Evolutionary conservation across 2,329 filamentous ascomycete species (phyloP), one percentile per base, ranked within the genome.

Genomic region (Fulvia fulva): DNA sequence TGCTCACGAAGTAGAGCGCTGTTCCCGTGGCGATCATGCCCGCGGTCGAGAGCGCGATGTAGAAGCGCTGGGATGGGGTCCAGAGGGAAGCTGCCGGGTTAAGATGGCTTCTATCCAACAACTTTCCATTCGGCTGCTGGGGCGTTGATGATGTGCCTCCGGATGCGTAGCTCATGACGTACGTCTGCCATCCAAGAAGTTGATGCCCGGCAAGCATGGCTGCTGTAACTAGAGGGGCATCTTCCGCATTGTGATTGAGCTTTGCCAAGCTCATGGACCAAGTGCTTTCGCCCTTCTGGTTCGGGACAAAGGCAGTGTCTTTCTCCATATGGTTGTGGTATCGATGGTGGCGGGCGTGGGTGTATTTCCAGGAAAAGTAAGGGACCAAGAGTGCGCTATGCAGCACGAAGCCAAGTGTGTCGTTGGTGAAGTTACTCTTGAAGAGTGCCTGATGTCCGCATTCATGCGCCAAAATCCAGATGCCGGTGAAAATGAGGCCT

Each of bases 301-400:
- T 64, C 8, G 74, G 74, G 1, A 75, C 73, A 44, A 73, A 76
- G 12, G 71, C 72, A n/a, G 70, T 73, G 51, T 70, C 68, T 45
- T 66, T 67, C 28, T 68, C 66, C 56, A 70, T 67, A 55, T 71
- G 64, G 55, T 68, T 68, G 11, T 85, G 86, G 73, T 83, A 87
- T 64, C 82, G 82, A 75, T 90, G 87, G 74, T 90, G 87, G 52
- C 86, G 81, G 59, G 81, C 80, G 73, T 90, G 87, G 30, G 82
- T 86, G 71, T 84, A 85, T 75, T 87, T 85, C 87, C 87, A 90
- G 51, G 83, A 85, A 76, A 88, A 89, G 76, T 86, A 90, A 3
- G 87, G 87, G 2, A 87, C 86, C 61, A 87, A 72, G 41, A 89
- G 78, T 59, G 81, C 77, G 6, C 83, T 87, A 78, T 90, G 87